Percentiles rank a stretch among this genome's conserved stretches.
phyloP scores from a whole-genome alignment of 352 stramenopile species.

The Globisporangium alternatum region DNA sequence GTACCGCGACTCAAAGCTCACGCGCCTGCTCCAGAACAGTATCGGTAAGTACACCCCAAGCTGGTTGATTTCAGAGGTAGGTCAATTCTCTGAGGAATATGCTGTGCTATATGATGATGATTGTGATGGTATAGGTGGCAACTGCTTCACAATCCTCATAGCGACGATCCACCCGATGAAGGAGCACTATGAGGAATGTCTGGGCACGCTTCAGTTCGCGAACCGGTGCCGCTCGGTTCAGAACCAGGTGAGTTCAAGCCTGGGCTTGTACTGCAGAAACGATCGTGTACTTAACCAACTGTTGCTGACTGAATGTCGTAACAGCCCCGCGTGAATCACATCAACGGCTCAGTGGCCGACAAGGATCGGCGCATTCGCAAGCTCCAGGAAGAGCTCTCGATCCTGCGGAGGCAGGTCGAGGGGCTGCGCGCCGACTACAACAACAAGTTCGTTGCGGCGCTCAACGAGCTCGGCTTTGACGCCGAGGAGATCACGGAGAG shows the following conservation, averaged over 20 bases:
- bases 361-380: constrained; percentile 85
- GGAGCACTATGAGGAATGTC: constrained; percentile 89
- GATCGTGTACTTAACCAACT: constrained; percentile 9
- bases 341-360: constrained; percentile 77
- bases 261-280: too few species aligned
- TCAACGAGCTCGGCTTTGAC: constrained; percentile 79
- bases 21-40: constrained; percentile 79
- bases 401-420: constrained; percentile 63
- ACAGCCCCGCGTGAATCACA: constrained; percentile 80
- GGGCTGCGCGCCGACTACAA: constrained; percentile 74
- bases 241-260: constrained; percentile 67
- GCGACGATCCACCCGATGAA: constrained; percentile 88
- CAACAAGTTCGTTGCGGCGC: constrained; percentile 58
- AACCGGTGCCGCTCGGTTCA: constrained; percentile 89
- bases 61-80: too few species aligned
- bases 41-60: constrained; percentile 48
- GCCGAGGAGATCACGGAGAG: constrained; percentile 72
- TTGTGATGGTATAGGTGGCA: constrained; percentile 58
- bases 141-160: constrained; percentile 83
- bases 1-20: constrained; percentile 85
- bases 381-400: constrained; percentile 69
- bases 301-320: not conserved
- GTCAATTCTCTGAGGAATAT: too few species aligned
- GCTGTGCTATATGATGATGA: too few species aligned
- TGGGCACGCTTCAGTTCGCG: constrained; percentile 89